These are phyloP conservation scores for Heimioporus retisporus DNA, from an alignment of 1,284 basidiomycete genomes.

Conservation along the genomic window DNA sequence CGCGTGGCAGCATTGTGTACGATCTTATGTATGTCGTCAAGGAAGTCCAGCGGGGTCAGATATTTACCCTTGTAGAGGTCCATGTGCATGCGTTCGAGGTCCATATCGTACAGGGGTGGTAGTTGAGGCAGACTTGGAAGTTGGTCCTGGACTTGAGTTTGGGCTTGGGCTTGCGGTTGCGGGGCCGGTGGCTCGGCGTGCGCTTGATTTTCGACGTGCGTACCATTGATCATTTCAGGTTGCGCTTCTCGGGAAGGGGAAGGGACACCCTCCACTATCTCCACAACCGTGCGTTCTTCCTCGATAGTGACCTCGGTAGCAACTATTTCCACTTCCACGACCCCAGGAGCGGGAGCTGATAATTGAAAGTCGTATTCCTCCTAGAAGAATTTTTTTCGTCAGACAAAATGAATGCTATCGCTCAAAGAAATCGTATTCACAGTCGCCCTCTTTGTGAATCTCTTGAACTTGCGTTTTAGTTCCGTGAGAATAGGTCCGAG, in stretches of 20 bases:
- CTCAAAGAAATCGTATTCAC: constrained; percentile 56
- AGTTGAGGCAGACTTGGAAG: constrained; percentile 17
- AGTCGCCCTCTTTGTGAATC: constrained; percentile 87
- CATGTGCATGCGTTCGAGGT: constrained; percentile 92
- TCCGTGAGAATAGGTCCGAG: constrained; percentile 91
- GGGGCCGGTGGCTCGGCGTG: constrained; percentile 29
- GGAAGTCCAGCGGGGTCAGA: constrained; percentile 88
- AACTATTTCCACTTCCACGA: constrained; percentile 42
- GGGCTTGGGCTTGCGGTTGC: constrained; percentile 48
- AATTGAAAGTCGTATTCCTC: constrained; percentile 78
- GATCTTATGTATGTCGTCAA: constrained; percentile 91
- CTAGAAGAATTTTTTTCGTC: constrained; percentile 45
- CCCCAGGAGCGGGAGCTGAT: constrained; percentile 32
- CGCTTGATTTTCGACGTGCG: constrained; percentile 34
- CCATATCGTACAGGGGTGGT: constrained; percentile 76
- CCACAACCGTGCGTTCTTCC: constrained; percentile 56
- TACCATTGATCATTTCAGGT: constrained; percentile 45
- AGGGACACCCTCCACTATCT: constrained; percentile 51
- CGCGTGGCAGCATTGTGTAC: constrained; percentile 87
- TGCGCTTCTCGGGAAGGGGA: constrained; percentile 37
- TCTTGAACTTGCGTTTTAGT: constrained; percentile 94
- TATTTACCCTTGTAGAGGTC: constrained; percentile 92
- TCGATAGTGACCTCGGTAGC: constrained; percentile 54
- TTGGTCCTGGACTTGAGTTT: constrained; percentile 27
- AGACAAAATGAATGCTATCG: constrained; percentile 15